A percentile compares a stretch with the other conserved stretches of the same genome.
These are phyloP conservation scores for Eucalyptus pauciflora DNA, from an alignment of 345 rosid species.

Conservation along the genomic window DNA sequence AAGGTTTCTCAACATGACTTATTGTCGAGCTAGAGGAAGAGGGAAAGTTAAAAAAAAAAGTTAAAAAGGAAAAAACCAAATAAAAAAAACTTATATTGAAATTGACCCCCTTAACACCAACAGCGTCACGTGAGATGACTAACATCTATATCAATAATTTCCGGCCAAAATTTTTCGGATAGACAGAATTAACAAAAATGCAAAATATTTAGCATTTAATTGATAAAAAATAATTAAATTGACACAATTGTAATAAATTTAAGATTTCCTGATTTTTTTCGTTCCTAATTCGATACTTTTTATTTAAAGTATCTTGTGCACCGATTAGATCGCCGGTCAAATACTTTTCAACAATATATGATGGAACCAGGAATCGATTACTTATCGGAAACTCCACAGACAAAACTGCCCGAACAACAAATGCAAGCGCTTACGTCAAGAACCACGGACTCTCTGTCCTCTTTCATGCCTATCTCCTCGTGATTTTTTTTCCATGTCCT, in stretches of 20 bases:
- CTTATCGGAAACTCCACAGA: not conserved
- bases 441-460: not conserved
- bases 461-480: not conserved
- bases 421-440: not conserved
- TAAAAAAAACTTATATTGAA: no score
- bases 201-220: no score
- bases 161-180: no score
- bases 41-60: no score
- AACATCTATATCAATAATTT: no score
- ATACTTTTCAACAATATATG: not conserved
- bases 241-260: no score
- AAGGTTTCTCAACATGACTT: no score
- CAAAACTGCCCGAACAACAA: not conserved
- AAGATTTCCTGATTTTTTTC: no score
- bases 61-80: no score
- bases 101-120: not conserved
- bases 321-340: not conserved
- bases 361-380: not conserved
- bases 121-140: rapidly evolving
- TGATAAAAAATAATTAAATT: no score
- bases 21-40: no score
- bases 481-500: not conserved
- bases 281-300: not conserved
- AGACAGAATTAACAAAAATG: no score
- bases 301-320: not conserved